phyloP scores from a whole-genome alignment of 176 grass and related monocot genomes.

The Chrysopogon serrulatus region DNA sequence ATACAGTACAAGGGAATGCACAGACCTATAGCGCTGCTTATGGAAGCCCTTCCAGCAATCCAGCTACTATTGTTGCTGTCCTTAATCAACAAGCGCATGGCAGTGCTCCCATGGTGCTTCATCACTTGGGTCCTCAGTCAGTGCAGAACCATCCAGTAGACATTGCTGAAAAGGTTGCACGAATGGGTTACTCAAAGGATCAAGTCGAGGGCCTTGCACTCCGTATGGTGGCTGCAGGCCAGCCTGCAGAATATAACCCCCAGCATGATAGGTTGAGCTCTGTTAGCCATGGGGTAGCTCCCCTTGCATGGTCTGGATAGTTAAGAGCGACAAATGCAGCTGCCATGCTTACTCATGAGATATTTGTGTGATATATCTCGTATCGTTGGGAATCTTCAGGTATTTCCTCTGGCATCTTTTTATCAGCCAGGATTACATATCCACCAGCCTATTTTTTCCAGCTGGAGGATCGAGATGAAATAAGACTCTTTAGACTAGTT shows the following conservation, averaged over 20 bases:
- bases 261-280: constrained; percentile 64
- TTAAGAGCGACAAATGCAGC: neutral
- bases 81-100: constrained; percentile 46
- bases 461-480: constrained; percentile 35
- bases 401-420: constrained; percentile 53
- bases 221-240: constrained; percentile 46
- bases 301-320: constrained; percentile 54
- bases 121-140: constrained; percentile 45
- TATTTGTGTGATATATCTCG: neutral
- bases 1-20: constrained; percentile 42
- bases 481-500: constrained; percentile 41
- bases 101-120: constrained; percentile 39
- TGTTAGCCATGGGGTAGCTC: constrained; percentile 19
- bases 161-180: constrained; percentile 64
- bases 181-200: constrained; percentile 78
- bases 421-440: constrained; percentile 47
- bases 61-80: constrained; percentile 26
- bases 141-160: constrained; percentile 55
- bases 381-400: constrained; percentile 14
- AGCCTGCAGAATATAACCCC: constrained; percentile 68
- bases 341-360: neutral
- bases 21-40: constrained; percentile 44
- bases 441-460: constrained; percentile 40
- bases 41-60: constrained; percentile 42
- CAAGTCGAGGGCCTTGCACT: constrained; percentile 41